Conservation (phyloP, 169 alveolate genomes). For the Plasmodium inui region DNA sequence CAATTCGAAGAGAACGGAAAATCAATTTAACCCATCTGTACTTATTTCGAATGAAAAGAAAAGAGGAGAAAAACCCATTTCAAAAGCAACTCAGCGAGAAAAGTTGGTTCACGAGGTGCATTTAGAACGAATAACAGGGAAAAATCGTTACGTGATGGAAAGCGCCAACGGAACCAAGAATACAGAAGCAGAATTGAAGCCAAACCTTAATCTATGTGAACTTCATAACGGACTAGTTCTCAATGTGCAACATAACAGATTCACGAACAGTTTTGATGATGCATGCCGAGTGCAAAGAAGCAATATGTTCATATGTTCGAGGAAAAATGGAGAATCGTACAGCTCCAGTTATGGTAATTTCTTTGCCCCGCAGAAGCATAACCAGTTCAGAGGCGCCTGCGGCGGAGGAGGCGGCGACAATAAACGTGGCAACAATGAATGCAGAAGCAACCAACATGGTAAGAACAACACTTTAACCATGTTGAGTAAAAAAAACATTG, state of each 20-base stretch:
- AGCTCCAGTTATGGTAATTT: not conserved
- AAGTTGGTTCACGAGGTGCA: not conserved
- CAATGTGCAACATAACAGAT: conserved; percentile 6
- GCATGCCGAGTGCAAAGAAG: not conserved
- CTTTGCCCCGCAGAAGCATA: not conserved
- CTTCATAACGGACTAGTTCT: not conserved
- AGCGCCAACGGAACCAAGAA: not conserved
- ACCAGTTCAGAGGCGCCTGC: not conserved
- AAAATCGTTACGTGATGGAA: not conserved
- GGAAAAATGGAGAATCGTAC: not conserved
- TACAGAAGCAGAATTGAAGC: not conserved
- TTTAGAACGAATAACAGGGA: not conserved
- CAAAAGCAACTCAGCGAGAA: not conserved
- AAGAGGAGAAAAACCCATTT: not conserved
- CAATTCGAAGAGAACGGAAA: not conserved
- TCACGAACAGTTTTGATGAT: not conserved
- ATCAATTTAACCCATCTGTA: not conserved
- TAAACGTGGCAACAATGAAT: not conserved
- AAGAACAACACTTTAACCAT: not conserved
- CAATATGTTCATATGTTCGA: not conserved
- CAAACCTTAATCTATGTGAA: not conserved
- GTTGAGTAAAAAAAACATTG: not conserved
- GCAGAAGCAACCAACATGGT: not conserved
- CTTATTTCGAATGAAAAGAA: conserved; percentile 7
- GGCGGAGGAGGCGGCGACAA: not conserved